Evolutionary conservation across 306 rosid genomes (phyloP).

Genomic region (Vigna unguiculata): DNA sequence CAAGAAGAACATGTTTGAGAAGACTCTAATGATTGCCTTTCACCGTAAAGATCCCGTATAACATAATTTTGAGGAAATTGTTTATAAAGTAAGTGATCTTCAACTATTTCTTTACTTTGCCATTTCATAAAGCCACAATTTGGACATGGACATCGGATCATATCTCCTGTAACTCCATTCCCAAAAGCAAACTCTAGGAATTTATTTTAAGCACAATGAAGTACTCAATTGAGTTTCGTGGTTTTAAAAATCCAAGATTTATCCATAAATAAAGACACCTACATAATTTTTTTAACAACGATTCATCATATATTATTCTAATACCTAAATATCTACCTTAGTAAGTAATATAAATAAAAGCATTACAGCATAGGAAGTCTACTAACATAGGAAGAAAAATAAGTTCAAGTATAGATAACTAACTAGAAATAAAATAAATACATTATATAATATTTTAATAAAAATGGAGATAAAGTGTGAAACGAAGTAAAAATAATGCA

Average conservation of each 20-base stretch:
- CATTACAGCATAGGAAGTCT: too few species aligned
- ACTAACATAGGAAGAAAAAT: too few species aligned
- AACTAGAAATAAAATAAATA: too few species aligned
- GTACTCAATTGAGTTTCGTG: neutral
- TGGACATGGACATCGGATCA: neutral
- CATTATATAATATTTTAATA: too few species aligned
- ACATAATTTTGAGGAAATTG: neutral
- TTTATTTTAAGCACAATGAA: neutral
- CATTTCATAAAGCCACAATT: too few species aligned
- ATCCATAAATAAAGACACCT: neutral
- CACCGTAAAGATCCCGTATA: conserved; percentile 6
- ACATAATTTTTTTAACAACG: too few species aligned
- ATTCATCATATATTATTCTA: neutral
- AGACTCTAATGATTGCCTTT: neutral
- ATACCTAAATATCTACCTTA: too few species aligned
- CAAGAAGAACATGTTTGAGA: neutral
- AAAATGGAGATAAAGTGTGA: too few species aligned
- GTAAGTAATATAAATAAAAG: too few species aligned
- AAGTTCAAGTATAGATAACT: too few species aligned
- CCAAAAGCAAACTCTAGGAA: conserved; percentile 18
- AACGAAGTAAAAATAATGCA: too few species aligned
- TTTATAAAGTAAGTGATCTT: neutral
- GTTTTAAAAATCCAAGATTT: neutral
- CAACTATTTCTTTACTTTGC: neutral
- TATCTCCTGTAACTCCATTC: neutral